phyloP scores from a whole-genome alignment of 371 early-diverging fungal genomes.

The Apophysomyces variabilis region DNA sequence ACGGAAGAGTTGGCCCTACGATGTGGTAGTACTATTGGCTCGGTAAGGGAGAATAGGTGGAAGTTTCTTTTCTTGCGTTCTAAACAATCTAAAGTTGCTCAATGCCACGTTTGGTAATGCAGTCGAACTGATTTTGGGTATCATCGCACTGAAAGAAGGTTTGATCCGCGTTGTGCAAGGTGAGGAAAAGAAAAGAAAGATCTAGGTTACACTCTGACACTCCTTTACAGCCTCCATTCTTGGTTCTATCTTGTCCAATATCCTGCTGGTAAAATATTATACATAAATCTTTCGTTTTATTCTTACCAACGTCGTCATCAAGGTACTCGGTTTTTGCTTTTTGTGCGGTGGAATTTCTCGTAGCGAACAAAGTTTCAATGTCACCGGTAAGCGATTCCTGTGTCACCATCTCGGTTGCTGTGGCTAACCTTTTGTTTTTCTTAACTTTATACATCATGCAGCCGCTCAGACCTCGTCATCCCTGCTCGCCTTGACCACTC shows the following conservation, averaged over 20 bases:
- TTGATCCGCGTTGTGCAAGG: slow-evolving; percentile 84
- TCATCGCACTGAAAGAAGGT: slow-evolving; percentile 82
- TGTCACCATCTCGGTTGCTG: slow-evolving; percentile 15
- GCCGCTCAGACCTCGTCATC: slow-evolving; percentile 81
- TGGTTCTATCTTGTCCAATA: slow-evolving; percentile 83
- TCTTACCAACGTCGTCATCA: background rate
- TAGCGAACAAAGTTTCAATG: slow-evolving; percentile 71
- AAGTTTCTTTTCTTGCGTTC: slow-evolving; percentile 8
- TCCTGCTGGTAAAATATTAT: slow-evolving; percentile 59
- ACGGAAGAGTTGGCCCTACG: slow-evolving; percentile 55
- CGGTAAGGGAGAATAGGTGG: slow-evolving; percentile 21
- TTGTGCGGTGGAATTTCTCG: slow-evolving; percentile 72
- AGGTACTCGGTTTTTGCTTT: slow-evolving; percentile 73
- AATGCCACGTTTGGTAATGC: slow-evolving; percentile 71
- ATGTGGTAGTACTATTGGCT: slow-evolving; percentile 37
- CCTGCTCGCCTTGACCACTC: slow-evolving; percentile 75
- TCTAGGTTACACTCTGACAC: background rate
- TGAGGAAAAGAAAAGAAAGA: slow-evolving; percentile 16
- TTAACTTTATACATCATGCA: slow-evolving; percentile 11
- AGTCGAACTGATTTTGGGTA: slow-evolving; percentile 85
- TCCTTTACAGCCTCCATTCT: slow-evolving; percentile 65
- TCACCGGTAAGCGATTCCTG: slow-evolving; percentile 39
- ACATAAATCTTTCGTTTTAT: background rate
- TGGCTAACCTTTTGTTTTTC: slow-evolving; percentile 69
- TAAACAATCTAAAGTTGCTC: slow-evolving; percentile 23